phyloP scores from a whole-genome alignment of 2,329 filamentous ascomycete species.

The Pseudogymnoascus sp. region DNA sequence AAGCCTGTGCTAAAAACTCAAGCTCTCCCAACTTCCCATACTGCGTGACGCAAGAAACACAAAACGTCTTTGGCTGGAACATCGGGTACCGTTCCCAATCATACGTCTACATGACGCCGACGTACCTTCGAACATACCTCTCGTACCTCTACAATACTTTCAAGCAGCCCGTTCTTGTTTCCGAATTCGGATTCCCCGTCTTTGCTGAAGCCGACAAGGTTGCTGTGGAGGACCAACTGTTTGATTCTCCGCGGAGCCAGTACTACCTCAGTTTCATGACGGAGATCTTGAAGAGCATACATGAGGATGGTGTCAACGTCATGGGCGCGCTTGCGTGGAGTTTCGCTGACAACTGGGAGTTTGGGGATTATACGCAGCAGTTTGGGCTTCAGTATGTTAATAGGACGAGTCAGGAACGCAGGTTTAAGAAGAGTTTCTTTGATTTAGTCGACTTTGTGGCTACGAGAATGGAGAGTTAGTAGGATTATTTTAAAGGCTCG shows the following conservation, averaged over 20 bases:
- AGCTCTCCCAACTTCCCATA: slow-evolving; percentile 42
- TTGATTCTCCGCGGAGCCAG: slow-evolving; percentile 36
- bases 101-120: slow-evolving; percentile 53
- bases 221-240: slow-evolving; percentile 37
- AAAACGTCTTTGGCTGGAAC: slow-evolving; percentile 45
- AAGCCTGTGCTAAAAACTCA: slow-evolving; percentile 40
- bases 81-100: slow-evolving; percentile 49
- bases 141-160: slow-evolving; percentile 55
- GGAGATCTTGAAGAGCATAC: slow-evolving; percentile 39
- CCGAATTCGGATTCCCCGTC: slow-evolving; percentile 53
- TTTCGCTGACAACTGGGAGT: slow-evolving; percentile 32
- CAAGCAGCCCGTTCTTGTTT: slow-evolving; percentile 37
- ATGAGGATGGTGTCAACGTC: slow-evolving; percentile 39
- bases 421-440: slow-evolving; percentile 43
- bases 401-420: slow-evolving; percentile 35
- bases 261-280: slow-evolving; percentile 41
- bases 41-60: slow-evolving; percentile 43
- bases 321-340: slow-evolving; percentile 40
- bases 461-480: slow-evolving; percentile 10
- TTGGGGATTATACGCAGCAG: slow-evolving; percentile 27
- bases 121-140: slow-evolving; percentile 48
- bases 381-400: slow-evolving; percentile 44
- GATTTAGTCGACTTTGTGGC: slow-evolving; percentile 40
- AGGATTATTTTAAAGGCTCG: background rate
- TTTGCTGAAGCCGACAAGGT: slow-evolving; percentile 38